Percentiles rank a stretch among this genome's conserved stretches.
Evolutionary conservation across 1,139 yeast species (phyloP).

Genomic region (Yamadazyma kanchanaburiensis): DNA sequence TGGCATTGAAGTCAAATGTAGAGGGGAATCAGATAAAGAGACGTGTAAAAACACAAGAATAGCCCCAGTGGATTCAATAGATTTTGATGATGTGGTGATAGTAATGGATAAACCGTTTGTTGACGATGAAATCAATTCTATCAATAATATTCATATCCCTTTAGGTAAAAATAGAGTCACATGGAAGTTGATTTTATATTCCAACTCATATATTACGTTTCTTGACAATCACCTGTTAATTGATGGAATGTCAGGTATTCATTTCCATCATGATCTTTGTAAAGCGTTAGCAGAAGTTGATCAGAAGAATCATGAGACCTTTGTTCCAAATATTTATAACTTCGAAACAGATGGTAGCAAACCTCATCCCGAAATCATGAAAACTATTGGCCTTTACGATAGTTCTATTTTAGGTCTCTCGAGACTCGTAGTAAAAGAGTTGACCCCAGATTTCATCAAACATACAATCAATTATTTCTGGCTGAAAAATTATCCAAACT

Average conservation of each 20-base stretch:
- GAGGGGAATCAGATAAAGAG: background rate
- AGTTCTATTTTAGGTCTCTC: background rate
- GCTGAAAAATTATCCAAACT: background rate
- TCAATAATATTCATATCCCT: conserved; percentile 17
- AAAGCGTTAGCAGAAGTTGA: conserved; percentile 9
- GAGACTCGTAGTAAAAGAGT: conserved; percentile 1
- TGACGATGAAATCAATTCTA: conserved; percentile 12
- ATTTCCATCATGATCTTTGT: conserved; percentile 30
- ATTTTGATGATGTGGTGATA: conserved; percentile 24
- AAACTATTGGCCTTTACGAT: background rate
- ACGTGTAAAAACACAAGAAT: conserved; percentile 16
- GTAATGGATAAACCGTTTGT: conserved; percentile 15
- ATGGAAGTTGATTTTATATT: conserved; percentile 26
- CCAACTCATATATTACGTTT: conserved; percentile 20
- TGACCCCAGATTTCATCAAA: conserved; percentile 4
- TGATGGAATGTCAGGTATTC: conserved; percentile 34
- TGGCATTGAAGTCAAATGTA: conserved; percentile 15
- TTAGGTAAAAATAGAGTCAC: conserved; percentile 19
- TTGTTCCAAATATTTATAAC: background rate
- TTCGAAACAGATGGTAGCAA: background rate
- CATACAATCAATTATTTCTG: conserved; percentile 1
- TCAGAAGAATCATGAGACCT: background rate
- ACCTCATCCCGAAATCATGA: background rate
- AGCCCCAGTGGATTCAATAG: conserved; percentile 17
- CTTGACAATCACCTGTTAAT: conserved; percentile 31